Evolutionary conservation across 2,329 filamentous ascomycete species (phyloP).

Genomic region (Fusarium graminum): DNA sequence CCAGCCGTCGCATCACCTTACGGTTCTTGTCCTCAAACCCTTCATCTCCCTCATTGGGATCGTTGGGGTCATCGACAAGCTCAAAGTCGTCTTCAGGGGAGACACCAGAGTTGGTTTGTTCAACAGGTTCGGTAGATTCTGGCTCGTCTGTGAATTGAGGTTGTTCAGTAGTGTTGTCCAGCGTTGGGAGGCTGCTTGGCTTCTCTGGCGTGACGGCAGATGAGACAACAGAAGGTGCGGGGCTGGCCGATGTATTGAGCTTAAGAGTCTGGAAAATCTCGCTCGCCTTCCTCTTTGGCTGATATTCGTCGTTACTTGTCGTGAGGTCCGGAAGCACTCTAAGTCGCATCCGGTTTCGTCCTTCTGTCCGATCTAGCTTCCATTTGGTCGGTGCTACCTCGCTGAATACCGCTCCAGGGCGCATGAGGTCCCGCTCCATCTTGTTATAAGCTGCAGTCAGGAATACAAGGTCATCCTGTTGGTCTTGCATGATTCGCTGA

Average conservation of each 20-base stretch:
- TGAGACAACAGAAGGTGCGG: conserved; percentile 38
- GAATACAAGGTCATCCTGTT: conserved; percentile 89
- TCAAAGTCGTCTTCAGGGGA: conserved; percentile 90
- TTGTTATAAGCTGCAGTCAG: conserved; percentile 80
- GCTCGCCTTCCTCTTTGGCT: conserved; percentile 80
- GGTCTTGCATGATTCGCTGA: conserved; percentile 89
- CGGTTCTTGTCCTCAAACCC: conserved; percentile 97
- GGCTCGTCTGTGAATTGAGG: conserved; percentile 45
- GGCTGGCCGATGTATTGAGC: conserved; percentile 49
- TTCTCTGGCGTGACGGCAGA: conserved; percentile 37
- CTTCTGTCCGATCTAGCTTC: conserved; percentile 96
- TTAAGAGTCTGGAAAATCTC: conserved; percentile 57
- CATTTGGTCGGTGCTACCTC: conserved; percentile 76
- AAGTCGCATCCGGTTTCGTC: conserved; percentile 93
- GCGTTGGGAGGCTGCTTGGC: conserved; percentile 34
- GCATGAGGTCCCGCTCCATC: conserved; percentile 81
- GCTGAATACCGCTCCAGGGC: conserved; percentile 85
- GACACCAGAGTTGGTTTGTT: conserved; percentile 44
- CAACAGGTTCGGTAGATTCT: conserved; percentile 37
- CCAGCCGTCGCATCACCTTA: conserved; percentile 94
- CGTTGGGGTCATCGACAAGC: conserved; percentile 92
- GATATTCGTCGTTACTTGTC: conserved; percentile 77
- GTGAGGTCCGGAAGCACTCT: conserved; percentile 84
- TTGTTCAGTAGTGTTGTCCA: conserved; percentile 41
- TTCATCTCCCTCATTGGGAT: conserved; percentile 78